Base-by-base conservation (phyloP, 2,329 filamentous ascomycete genomes). In the Xylariomycetidae sp. region DNA sequence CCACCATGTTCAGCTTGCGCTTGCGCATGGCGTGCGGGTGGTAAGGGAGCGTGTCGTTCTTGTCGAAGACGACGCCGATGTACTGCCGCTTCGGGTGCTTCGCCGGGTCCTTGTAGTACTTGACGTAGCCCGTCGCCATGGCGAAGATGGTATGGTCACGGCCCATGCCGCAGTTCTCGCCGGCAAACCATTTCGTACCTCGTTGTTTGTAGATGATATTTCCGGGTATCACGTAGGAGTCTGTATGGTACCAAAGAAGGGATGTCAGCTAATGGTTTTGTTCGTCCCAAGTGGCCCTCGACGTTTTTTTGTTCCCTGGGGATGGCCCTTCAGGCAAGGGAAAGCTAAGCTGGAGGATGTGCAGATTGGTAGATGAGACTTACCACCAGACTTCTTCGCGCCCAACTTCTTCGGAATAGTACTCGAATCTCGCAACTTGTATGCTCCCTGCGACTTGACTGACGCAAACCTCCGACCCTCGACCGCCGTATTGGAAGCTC, bases 201-300 rank as follows among this genome's bases (percentile, higher is more conserved):
- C 90, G 83, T 64, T 98, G 92, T 59, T 88, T 88, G 77, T 92
- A 98, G 65, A 98, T 85, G 63, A 98, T 98, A 69, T 95, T 97
- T 34, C 92, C 92, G 4, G 89, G 85, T 38, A 95, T 84, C 22
- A 98, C 92, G 61, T 83, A 94, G 68, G 96, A 85, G 58, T 90
- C 85, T 89, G 55, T 38, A 10, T 4, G 20, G 18, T n/a, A n/a
- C n/a, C n/a, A n/a, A 6, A 13, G 12, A 9, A 27, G 13, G 7
- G 5, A 4, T 13, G 16, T 30, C 27, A 16, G 27, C 16, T 17
- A 14, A 18, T 18, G 14, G 33, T 31, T 38, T n/a, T n/a, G n/a
- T n/a, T n/a, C n/a, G n/a, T n/a, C n/a, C n/a, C n/a, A n/a, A n/a
- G n/a, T n/a, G n/a, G n/a, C n/a, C n/a, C n/a, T n/a, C n/a, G n/a